These are phyloP conservation scores for Lactuca saligna DNA, from an alignment of 129 eudicot genomes.

Conservation along the genomic window DNA sequence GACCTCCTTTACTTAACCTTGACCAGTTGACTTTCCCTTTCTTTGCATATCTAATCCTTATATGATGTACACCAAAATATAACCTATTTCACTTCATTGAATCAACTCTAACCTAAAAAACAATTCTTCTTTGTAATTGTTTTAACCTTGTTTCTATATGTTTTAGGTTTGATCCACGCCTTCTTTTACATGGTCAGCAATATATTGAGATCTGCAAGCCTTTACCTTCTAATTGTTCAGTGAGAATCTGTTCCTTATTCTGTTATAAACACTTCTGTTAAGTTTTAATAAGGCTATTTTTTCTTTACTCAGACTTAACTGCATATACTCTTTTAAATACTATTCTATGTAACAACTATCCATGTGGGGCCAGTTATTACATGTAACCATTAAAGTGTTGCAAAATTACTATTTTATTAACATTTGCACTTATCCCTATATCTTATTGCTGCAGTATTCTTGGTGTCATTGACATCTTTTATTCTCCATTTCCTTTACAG, in stretches of 20 bases:
- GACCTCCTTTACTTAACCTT: not conserved
- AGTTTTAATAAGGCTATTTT: not conserved
- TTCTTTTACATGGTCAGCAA: constrained; percentile 92
- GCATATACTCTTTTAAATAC: too few relatives aligned
- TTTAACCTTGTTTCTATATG: constrained; percentile 3
- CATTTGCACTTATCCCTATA: not conserved
- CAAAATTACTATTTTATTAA: too few relatives aligned
- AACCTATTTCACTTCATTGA: not conserved
- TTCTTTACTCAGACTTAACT: too few relatives aligned
- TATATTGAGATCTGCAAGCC: constrained; percentile 91
- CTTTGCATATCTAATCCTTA: not conserved
- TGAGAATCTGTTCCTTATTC: constrained; percentile 41
- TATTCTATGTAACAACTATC: too few relatives aligned
- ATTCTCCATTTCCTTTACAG: constrained; percentile 43
- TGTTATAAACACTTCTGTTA: constrained; percentile 1
- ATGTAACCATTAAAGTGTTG: not conserved
- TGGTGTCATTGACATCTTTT: constrained; percentile 4
- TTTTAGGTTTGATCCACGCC: constrained; percentile 87
- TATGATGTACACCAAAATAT: not conserved
- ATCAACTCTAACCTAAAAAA: constrained; percentile 2
- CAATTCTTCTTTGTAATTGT: not conserved
- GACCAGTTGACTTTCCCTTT: not conserved
- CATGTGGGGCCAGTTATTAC: too few relatives aligned
- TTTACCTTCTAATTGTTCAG: constrained; percentile 67
- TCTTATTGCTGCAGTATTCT: not conserved